phyloP scores from a whole-genome alignment of 2,329 filamentous ascomycete genomes.

The Byssochlamys sp. region DNA sequence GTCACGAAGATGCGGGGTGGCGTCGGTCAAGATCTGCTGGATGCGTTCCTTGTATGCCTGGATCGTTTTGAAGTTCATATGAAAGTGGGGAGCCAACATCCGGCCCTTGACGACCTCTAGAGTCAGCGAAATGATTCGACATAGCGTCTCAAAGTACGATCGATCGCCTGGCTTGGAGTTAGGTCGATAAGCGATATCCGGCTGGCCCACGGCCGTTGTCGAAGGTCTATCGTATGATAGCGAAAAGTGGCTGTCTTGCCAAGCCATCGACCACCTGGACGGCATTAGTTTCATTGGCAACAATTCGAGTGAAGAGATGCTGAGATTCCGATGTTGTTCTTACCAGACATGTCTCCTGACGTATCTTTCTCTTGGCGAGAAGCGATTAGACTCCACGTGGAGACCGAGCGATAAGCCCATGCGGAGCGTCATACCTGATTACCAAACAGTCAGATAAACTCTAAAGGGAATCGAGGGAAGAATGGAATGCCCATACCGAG shows the following conservation, averaged over 20 bases:
- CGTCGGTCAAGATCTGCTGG: slow-evolving; percentile 48
- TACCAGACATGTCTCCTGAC: slow-evolving; percentile 38
- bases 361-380: slow-evolving; percentile 41
- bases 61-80: slow-evolving; percentile 46
- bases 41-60: slow-evolving; percentile 49
- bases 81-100: slow-evolving; percentile 43
- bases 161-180: slow-evolving; percentile 40
- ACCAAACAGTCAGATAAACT: slow-evolving; percentile 1
- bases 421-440: slow-evolving; percentile 47
- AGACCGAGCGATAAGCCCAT: slow-evolving; percentile 53
- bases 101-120: slow-evolving; percentile 53
- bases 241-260: slow-evolving; percentile 56
- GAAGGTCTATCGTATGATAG: slow-evolving; percentile 54
- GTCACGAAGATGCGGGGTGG: slow-evolving; percentile 49
- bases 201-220: slow-evolving; percentile 45
- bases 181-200: slow-evolving; percentile 41
- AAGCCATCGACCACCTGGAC: slow-evolving; percentile 51
- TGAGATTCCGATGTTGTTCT: slow-evolving; percentile 3
- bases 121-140: slow-evolving; percentile 43
- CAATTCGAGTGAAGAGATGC: background rate
- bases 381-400: slow-evolving; percentile 49
- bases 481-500: slow-evolving; percentile 31
- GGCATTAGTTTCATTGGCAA: background rate
- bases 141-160: slow-evolving; percentile 51
- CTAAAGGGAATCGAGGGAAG: background rate